Evolutionary conservation across 2,329 filamentous ascomycete species (phyloP).

Genomic region (Cadophora gregata): DNA sequence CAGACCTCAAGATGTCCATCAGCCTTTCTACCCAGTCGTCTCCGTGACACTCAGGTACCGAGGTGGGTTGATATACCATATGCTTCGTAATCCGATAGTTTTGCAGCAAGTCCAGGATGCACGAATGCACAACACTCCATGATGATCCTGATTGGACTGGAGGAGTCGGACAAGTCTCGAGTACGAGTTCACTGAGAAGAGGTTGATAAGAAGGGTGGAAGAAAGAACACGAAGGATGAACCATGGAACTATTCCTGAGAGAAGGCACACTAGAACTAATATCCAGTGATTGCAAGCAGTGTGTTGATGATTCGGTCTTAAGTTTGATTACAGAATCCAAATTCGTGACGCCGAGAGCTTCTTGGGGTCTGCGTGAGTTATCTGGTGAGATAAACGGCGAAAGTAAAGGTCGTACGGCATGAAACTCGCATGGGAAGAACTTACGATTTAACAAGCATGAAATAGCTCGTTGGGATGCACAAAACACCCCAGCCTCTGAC

Average conservation of each 20-base stretch:
- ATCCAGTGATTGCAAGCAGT: slow-evolving; percentile 17
- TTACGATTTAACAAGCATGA: slow-evolving; percentile 30
- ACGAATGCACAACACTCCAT: background rate
- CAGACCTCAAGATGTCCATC: background rate
- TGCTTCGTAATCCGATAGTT: background rate
- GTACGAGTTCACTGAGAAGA: background rate
- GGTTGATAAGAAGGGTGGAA: background rate
- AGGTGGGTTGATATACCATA: background rate
- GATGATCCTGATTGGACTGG: background rate
- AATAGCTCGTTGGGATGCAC: slow-evolving; percentile 34
- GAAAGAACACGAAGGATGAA: slow-evolving; percentile 15
- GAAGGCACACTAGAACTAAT: slow-evolving; percentile 13
- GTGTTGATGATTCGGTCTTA: background rate
- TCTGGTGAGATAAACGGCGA: background rate
- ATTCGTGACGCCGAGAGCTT: slow-evolving; percentile 21
- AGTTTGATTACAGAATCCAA: background rate
- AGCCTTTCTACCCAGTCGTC: slow-evolving; percentile 7
- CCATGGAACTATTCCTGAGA: background rate
- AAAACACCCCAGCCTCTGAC: slow-evolving; percentile 41
- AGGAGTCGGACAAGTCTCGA: background rate
- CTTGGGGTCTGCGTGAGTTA: slow-evolving; percentile 25
- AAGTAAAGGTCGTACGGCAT: background rate
- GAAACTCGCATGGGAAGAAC: slow-evolving; percentile 21
- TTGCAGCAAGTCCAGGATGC: background rate
- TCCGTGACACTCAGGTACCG: background rate